Evolutionary conservation across 495 filamentous ascomycete species (phyloP).

Genomic region (Durotheca rogersii): DNA sequence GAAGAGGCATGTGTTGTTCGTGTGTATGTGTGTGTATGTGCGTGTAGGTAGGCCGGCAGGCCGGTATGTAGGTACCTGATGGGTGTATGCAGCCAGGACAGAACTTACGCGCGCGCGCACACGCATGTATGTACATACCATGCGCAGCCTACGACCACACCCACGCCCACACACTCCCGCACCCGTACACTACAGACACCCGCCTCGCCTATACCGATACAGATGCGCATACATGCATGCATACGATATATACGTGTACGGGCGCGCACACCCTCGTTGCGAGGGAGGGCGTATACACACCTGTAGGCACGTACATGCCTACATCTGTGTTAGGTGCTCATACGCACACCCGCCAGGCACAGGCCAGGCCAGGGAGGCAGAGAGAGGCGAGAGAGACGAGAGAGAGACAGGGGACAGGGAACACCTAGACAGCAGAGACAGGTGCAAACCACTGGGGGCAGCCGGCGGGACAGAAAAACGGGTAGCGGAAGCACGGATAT

Average conservation of each 20-base stretch:
- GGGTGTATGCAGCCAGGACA: slow-evolving; percentile 23
- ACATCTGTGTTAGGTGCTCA: too few relatives aligned
- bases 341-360: too few relatives aligned
- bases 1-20: slow-evolving; percentile 10
- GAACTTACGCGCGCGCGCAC: slow-evolving; percentile 9
- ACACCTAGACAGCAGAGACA: neutral
- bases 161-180: too few relatives aligned
- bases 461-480: slow-evolving; percentile 19
- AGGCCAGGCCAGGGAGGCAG: neutral
- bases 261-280: neutral
- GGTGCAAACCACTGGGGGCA: slow-evolving; percentile 1
- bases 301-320: too few relatives aligned
- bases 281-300: too few relatives aligned
- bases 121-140: slow-evolving; percentile 17
- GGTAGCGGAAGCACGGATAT: slow-evolving; percentile 17
- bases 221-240: neutral
- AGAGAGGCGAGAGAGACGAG: neutral
- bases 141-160: too few relatives aligned
- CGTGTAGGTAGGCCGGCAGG: neutral
- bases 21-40: neutral
- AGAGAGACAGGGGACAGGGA: too few relatives aligned
- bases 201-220: slow-evolving; percentile 2
- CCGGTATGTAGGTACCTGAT: neutral
- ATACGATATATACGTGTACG: neutral
- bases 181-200: too few relatives aligned